Base-by-base conservation (phyloP, 2,329 filamentous ascomycete species). In the Aureobasidium sp. region DNA sequence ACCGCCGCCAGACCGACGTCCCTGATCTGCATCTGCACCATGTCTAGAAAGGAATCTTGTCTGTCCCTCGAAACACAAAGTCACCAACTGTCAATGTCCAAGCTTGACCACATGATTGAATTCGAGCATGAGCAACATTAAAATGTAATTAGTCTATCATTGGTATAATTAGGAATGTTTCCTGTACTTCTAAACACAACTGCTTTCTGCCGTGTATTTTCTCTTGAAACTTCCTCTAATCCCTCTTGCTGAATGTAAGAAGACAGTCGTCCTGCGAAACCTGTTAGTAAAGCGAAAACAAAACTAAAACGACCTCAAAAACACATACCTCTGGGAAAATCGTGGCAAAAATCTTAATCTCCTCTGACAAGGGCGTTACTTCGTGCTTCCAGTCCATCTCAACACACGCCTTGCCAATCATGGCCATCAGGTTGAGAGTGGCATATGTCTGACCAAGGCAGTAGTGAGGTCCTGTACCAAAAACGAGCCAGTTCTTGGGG, bases 331-430 rank as follows among this genome's bases (percentile, higher is more conserved):
- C 86, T 54, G 93, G 93, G 79, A 98, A 98, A 62, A 98, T 95
- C 24, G 90, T 96, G 35, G 93, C 93, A 73, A 97, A 98, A 61
- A 97, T 91, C 76, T 95, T 91, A 71, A 98, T 97, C 71, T 95
- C 85, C 74, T 98, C 93, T 0, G 88, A 95, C 55, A 77, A 66
- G 0, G 86, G 82, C 10, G 93, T 97, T 16, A 89, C 73, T 67
- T 89, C 83, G 70, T 98, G 93, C 68, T 84, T 80, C 91, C 91
- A 97, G 70, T 97, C 83, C 61, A 58, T 25, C 39, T 53, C 32
- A 4, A 58, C 40, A 42, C 88, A 86, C 7, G 90, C 90, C 79
- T 93, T 95, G 66, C 90, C 90, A 64, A 95, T 79, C 79, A 95
- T 86, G 41, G 88, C 81, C 66, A 88, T 91, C 63, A 98, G 74